Evolutionary conservation across 345 rosid species (phyloP).

Genomic region (Salix arbutifolia): DNA sequence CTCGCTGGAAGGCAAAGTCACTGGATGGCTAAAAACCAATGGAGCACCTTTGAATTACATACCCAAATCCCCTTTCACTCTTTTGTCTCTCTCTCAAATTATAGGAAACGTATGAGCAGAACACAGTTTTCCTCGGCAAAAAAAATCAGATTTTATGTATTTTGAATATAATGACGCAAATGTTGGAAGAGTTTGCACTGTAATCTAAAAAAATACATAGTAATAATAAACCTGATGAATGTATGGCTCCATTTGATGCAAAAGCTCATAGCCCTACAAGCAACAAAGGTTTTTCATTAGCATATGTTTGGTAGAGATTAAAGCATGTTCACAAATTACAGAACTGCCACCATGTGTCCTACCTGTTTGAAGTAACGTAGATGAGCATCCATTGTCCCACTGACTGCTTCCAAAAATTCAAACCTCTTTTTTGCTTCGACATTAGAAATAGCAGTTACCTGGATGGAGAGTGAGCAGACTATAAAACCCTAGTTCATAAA

Average conservation of each 20-base stretch:
- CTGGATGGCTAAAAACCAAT: neutral
- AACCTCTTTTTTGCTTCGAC: slow-evolving; percentile 97
- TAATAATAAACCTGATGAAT: slow-evolving; percentile 69
- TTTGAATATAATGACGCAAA: neutral
- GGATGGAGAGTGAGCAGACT: slow-evolving; percentile 14
- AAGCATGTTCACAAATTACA: slow-evolving; percentile 18
- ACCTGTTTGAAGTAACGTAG: slow-evolving; percentile 97
- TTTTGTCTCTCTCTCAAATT: neutral
- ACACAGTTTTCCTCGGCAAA: neutral
- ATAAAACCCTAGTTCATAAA: neutral
- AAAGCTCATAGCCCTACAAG: slow-evolving; percentile 77
- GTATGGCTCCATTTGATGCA: slow-evolving; percentile 99
- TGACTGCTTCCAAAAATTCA: slow-evolving; percentile 95
- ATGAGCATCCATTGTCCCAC: slow-evolving; percentile 99
- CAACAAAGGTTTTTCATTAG: slow-evolving; percentile 9
- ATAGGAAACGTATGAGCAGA: neutral
- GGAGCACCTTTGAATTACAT: neutral
- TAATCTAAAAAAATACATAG: neutral
- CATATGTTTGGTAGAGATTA: slow-evolving; percentile 8
- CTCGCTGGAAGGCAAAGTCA: neutral
- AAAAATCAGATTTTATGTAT: neutral
- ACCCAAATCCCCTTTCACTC: neutral
- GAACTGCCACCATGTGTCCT: slow-evolving; percentile 6
- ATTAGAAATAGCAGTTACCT: slow-evolving; percentile 90
- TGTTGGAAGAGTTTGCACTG: neutral